These are phyloP conservation scores for Coniochaeta prunicola DNA, from an alignment of 2,329 filamentous ascomycete genomes.

Conservation along the genomic window DNA sequence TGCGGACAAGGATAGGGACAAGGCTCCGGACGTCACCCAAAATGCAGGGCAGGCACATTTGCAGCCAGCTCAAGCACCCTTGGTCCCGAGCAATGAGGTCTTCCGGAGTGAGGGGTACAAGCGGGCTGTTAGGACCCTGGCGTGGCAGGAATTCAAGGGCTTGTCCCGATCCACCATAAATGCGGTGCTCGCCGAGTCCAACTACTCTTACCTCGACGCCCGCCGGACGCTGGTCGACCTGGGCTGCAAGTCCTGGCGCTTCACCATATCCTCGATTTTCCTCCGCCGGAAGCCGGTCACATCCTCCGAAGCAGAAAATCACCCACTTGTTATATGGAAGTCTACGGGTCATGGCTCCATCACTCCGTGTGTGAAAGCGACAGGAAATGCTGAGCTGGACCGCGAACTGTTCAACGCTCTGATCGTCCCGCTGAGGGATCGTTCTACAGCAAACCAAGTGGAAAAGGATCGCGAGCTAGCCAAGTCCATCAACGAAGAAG, in stretches of 20 bases:
- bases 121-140: conserved; percentile 57
- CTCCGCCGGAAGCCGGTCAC: conserved; percentile 53
- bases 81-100: conserved; percentile 51
- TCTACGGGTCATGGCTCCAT: conserved; percentile 47
- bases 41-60: neutral
- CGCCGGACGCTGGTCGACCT: conserved; percentile 62
- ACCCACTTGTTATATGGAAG: conserved; percentile 58
- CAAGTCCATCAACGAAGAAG: conserved; percentile 44
- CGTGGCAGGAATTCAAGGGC: conserved; percentile 70
- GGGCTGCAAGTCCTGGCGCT: conserved; percentile 70
- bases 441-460: conserved; percentile 34
- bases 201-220: conserved; percentile 69
- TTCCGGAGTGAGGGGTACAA: conserved; percentile 65
- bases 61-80: neutral
- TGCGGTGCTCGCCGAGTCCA: conserved; percentile 72
- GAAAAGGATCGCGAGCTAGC: conserved; percentile 47
- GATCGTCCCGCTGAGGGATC: conserved; percentile 43
- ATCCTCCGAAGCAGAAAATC: conserved; percentile 46
- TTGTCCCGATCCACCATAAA: conserved; percentile 67
- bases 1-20: conserved; percentile 25
- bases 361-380: conserved; percentile 56
- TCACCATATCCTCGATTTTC: conserved; percentile 64
- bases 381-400: conserved; percentile 58
- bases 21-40: conserved; percentile 3
- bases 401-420: conserved; percentile 53